phyloP scores from a whole-genome alignment of 306 rosid species.

The Prunus armeniaca region DNA sequence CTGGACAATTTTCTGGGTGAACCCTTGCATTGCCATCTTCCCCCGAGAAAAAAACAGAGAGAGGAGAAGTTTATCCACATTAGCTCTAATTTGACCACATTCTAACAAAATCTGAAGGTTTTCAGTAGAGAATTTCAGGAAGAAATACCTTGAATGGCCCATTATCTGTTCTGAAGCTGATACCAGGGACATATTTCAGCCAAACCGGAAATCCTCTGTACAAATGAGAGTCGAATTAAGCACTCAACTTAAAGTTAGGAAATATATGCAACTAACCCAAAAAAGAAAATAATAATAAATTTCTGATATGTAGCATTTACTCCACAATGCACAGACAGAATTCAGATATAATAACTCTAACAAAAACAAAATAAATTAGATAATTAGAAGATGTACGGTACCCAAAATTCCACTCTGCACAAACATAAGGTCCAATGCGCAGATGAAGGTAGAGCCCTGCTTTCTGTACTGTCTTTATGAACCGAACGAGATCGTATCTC shows the following conservation, averaged over 20 bases:
- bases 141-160: constrained; percentile 77
- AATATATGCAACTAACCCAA: not conserved
- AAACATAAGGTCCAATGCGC: constrained; percentile 95
- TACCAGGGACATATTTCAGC: constrained; percentile 92
- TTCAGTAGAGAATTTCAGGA: not conserved
- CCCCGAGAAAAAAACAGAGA: not conserved
- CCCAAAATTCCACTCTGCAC: constrained; percentile 99
- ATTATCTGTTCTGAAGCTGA: constrained; percentile 94
- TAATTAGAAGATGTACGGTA: constrained; percentile 22
- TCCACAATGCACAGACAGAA: not conserved
- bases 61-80: constrained; percentile 14
- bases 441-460: constrained; percentile 89
- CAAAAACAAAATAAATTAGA: not conserved
- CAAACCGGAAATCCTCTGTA: constrained; percentile 94
- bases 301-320: constrained; percentile 1
- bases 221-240: constrained; percentile 28
- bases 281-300: not conserved
- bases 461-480: constrained; percentile 83
- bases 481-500: constrained; percentile 79
- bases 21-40: constrained; percentile 87
- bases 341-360: constrained; percentile 1
- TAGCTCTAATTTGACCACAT: not conserved
- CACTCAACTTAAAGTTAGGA: not conserved
- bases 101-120: not conserved
- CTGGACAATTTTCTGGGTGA: constrained; percentile 86